A percentile compares a stretch with the other conserved stretches of the same genome.
Conservation (phyloP, 2,329 filamentous ascomycete species). For the Tolypocladium inflatum region DNA sequence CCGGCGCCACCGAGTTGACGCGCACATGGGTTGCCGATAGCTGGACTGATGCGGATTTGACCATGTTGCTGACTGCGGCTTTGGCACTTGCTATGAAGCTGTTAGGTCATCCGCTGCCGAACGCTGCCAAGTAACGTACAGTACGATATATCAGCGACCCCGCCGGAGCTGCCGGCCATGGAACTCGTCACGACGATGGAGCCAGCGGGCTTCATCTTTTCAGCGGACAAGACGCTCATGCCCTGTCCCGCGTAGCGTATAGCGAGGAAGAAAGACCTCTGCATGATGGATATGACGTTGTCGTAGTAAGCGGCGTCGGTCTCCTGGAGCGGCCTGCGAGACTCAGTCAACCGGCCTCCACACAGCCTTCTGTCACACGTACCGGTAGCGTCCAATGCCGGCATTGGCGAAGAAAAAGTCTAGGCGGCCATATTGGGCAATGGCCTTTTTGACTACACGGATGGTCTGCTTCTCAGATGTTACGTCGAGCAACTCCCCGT, state of each 20-base stretch:
- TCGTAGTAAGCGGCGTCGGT: background rate
- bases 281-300: conserved; percentile 6
- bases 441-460: background rate
- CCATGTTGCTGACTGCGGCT: background rate
- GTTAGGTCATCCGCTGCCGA: too few relatives aligned
- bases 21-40: conserved; percentile 5
- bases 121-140: background rate
- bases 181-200: conserved; percentile 7
- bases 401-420: conserved; percentile 14
- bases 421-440: conserved; percentile 2
- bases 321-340: conserved; percentile 1
- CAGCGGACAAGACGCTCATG: conserved; percentile 3
- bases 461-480: background rate
- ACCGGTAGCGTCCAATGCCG: conserved; percentile 7
- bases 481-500: background rate
- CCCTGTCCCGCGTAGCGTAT: conserved; percentile 8
- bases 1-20: conserved; percentile 7
- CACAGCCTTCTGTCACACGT: background rate
- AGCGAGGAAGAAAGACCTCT: conserved; percentile 8
- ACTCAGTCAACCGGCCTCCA: background rate
- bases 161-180: conserved; percentile 4
- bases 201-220: conserved; percentile 5
- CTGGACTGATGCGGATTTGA: conserved; percentile 4
- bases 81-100: background rate
- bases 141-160: conserved; percentile 6